Base-by-base conservation (phyloP, 2,329 filamentous ascomycete species). In the Botrytis fragariae region DNA sequence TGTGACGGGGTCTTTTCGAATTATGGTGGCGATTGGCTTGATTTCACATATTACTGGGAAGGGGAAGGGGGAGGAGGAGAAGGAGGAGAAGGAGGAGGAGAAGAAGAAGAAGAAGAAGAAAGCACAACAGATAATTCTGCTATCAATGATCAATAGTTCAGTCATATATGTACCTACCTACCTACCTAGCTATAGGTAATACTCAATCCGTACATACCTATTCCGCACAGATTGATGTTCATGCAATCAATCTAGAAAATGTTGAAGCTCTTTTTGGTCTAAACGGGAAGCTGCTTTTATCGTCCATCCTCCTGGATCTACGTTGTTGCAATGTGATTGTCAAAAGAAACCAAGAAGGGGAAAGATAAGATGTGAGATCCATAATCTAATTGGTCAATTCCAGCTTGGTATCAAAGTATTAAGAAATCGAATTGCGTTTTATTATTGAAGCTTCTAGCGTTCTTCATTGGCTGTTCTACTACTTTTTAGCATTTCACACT, bases 361-460 rank as follows among this genome's bases (percentile, higher is more conserved):
- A 10, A 22, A 67, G 63, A 67, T 67, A 67, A 67, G 63, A 67
- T 51, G 32, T 29, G 63, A 37, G n/a, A 20, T 29, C 3, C 4
- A 22, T 45, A 9, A 48, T 65, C 0, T 48, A 0, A 65, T 65
- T 65, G 44, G 22, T n/a, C 32, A n/a, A 9, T 10, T 18, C 48
- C 48, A n/a, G 12, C 48, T 54, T 14, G 48, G 48, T 7, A 10
- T 6, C 45, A 65, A 37, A n/a, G 44, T 8, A n/a, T 37, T 51
- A 8, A 65, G 63, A 67, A 67, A 67, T 67, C 6, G 62, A 51
- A 51, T 65, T 65, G 63, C 29, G 63, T 48, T 65, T 44, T 22
- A 35, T 9, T 12, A 51, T n/a, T n/a, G 9, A 22, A 64, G 16
- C 42, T 45, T 64, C 25, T 25, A 16, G 10, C 29, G 1, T 32